phyloP scores from a whole-genome alignment of 116 monocot species.

The Trichopus zeylanicus region DNA sequence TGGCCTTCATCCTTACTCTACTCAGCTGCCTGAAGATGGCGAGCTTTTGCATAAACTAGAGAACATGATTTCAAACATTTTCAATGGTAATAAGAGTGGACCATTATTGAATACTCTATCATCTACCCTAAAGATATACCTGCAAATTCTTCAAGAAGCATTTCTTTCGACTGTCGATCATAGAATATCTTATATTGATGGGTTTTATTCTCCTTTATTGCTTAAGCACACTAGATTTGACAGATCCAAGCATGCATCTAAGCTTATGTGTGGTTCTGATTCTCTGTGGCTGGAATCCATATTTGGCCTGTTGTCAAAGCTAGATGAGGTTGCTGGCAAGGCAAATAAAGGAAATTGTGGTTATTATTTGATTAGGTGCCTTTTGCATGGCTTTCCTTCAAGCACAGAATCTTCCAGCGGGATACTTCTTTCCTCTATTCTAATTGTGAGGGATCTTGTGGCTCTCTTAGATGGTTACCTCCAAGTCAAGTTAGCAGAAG shows the following conservation, averaged over 20 bases:
- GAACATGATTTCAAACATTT: constrained; percentile 17
- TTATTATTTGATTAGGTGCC: constrained; percentile 22
- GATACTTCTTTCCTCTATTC: constrained; percentile 56
- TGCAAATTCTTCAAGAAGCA: constrained; percentile 46
- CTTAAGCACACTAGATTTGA: constrained; percentile 59
- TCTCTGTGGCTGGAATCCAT: constrained; percentile 34
- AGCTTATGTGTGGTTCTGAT: constrained; percentile 40
- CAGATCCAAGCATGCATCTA: constrained; percentile 31
- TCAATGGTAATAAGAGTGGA: constrained; percentile 27
- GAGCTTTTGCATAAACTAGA: constrained; percentile 22
- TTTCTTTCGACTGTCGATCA: constrained; percentile 46
- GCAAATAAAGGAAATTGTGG: constrained; percentile 14
- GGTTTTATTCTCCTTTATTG: constrained; percentile 49
- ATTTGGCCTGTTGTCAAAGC: constrained; percentile 42
- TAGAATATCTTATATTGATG: constrained; percentile 12
- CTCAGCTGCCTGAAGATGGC: constrained; percentile 7
- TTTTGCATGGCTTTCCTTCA: constrained; percentile 83
- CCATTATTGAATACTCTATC: constrained; percentile 41
- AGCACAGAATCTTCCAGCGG: constrained; percentile 42
- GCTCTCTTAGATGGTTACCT: constrained; percentile 50
- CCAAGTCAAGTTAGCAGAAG: constrained; percentile 30
- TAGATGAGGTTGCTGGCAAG: constrained; percentile 36
- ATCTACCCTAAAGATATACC: constrained; percentile 48
- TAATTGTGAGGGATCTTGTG: constrained; percentile 51
- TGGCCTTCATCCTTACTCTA: constrained; percentile 15